Evolutionary conservation across 192 early-diverging fungal genomes (phyloP), one percentile per base, ranked within the genome.

Genomic region (Coemansia sp.): DNA sequence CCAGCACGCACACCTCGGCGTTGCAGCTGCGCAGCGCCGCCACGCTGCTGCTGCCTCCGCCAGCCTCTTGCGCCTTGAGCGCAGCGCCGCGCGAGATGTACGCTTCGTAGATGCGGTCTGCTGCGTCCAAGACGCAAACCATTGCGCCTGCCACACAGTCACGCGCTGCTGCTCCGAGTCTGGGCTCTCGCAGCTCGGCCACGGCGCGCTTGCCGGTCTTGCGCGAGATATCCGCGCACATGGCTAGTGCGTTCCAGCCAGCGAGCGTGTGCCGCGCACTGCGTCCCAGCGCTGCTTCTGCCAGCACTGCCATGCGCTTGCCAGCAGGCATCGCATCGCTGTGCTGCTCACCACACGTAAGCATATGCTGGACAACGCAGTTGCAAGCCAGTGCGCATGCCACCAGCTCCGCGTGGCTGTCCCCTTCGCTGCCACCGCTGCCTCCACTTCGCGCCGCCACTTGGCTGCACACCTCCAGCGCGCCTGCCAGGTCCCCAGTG

Each of bases 81-180:
- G 74, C 74, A 1, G 79, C 79, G 0, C 79, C 79, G 12, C 79
- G 73, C 36, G 49, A 49, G 11, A 76, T 60, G 22, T 76, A 82
- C 5, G 67, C 67, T 3, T 70, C 53, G 64, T 82, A 82, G 39
- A 76, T 69, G 0, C 32, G 61, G 54, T 66, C 46, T 0, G 70
- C 54, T 10, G 62, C 70, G n/a, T 72, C 70, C 12, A 73, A 31
- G 38, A 66, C 29, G 1, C 3, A n/a, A 1, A 66, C 53, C 39
- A 69, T n/a, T 7, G 63, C 53, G 2, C 20, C 27, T 7, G 63
- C 56, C 14, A 70, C 42, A 8, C n/a, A 11, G 42, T 32, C 40
- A 27, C 54, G 43, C 9, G 46, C 11, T 8, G 46, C 11, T 8
- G 37, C 24, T 3, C 43, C 43, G 5, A 20, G 19, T 41, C 22